Percentiles rank a stretch among this genome's conserved stretches.
Evolutionary conservation across 108 stramenopile genomes (phyloP).

Genomic region (Discostella pseudostelligera): DNA sequence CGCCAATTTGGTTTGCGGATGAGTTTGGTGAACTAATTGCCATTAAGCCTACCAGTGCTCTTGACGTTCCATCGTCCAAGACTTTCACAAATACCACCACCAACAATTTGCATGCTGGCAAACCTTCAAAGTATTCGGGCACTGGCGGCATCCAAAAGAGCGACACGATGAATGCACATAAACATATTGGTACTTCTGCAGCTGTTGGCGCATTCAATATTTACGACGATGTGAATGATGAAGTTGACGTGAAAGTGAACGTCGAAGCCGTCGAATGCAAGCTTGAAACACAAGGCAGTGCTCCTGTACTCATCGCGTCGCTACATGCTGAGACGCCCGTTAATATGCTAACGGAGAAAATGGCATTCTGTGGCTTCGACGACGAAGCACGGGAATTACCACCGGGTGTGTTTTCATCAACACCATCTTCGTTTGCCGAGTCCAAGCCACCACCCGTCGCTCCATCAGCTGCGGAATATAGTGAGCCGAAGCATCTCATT

Average conservation of each 20-base stretch:
- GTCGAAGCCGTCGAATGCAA: constrained; percentile 13
- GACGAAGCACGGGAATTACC: constrained; percentile 23
- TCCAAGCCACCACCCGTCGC: not conserved
- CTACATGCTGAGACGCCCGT: constrained; percentile 4
- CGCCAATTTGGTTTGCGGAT: constrained; percentile 68
- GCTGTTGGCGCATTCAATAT: constrained; percentile 36
- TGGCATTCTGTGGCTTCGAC: constrained; percentile 25
- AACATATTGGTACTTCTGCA: constrained; percentile 12
- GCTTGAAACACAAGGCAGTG: not conserved
- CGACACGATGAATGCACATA: no score
- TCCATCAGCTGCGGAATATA: not conserved
- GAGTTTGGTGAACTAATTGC: constrained; percentile 51
- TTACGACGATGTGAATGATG: constrained; percentile 35
- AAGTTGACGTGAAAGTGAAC: constrained; percentile 17
- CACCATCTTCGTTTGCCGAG: not conserved
- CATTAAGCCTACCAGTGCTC: constrained; percentile 42
- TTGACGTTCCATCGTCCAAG: constrained; percentile 23
- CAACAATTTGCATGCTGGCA: no score
- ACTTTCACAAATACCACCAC: not conserved
- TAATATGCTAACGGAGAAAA: constrained; percentile 19
- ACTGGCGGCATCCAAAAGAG: not conserved
- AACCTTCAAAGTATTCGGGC: no score
- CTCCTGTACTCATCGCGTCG: not conserved
- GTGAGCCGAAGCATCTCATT: not conserved
- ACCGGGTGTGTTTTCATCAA: constrained; percentile 1